Conservation (phyloP, 495 filamentous ascomycete genomes). For the Cenococcum geophilum region DNA sequence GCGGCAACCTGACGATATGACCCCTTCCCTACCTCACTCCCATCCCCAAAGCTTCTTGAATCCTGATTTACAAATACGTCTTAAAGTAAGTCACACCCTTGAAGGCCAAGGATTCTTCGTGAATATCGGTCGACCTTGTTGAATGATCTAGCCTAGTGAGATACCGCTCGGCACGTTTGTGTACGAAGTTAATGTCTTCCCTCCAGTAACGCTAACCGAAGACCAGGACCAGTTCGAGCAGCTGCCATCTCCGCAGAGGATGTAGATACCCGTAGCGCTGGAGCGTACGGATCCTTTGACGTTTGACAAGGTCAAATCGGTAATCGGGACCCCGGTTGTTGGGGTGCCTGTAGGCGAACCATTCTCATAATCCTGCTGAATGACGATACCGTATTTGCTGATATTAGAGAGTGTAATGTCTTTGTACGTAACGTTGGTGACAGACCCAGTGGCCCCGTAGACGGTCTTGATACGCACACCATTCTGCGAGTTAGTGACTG, state of each 20-base stretch:
- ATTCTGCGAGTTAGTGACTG: constrained; percentile 50
- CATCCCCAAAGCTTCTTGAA: no score
- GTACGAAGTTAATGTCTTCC: constrained; percentile 26
- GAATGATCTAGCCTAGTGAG: constrained; percentile 2
- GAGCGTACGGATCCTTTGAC: constrained; percentile 48
- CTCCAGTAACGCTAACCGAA: constrained; percentile 30
- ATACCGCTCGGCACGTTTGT: constrained; percentile 26
- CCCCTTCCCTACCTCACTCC: no score
- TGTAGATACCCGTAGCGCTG: constrained; percentile 46
- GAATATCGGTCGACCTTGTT: not conserved
- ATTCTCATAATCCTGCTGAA: constrained; percentile 66
- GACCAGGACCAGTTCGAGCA: constrained; percentile 36
- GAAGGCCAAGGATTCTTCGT: no score
- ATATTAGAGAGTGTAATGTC: constrained; percentile 55
- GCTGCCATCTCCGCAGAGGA: constrained; percentile 37
- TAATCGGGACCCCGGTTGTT: constrained; percentile 58
- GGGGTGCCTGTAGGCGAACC: constrained; percentile 55
- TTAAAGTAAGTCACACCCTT: no score
- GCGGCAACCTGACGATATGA: no score
- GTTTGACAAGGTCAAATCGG: constrained; percentile 48
- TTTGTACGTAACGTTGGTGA: constrained; percentile 53
- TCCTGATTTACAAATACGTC: no score
- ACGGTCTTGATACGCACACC: constrained; percentile 63
- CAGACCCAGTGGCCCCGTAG: constrained; percentile 50
- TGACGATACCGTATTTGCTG: constrained; percentile 57